Evolutionary conservation across 2,329 filamentous ascomycete genomes (phyloP), one percentile per base, ranked within the genome.

Genomic region (Exophiala oligosperma): DNA sequence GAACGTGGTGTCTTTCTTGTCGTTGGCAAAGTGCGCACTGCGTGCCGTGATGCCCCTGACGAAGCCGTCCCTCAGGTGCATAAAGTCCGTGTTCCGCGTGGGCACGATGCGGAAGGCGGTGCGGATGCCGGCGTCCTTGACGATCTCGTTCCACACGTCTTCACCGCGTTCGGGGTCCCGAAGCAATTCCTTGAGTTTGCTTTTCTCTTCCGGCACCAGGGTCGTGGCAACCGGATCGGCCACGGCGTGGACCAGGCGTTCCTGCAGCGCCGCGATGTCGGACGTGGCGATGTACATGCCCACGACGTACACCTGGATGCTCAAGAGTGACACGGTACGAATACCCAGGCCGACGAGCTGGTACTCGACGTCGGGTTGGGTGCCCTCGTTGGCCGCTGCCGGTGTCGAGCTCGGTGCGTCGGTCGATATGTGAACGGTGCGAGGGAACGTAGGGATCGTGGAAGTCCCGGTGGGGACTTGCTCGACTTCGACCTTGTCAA

Each of bases 261-360:
- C 81, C 74, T 97, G 93, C 41, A 99, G 80, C n/a, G 82, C 80
- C 3, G 87, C 85, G 59, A 99, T 86, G 69, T 96, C 92, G 38
- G 87, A 79, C 0, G 88, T 93, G 26, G 92, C 90, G 26, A 97
- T 82, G 76, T 99, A 99, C 67, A 95, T 85, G 14, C 93, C 94
- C 0, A 96, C 89, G 17, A 97, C 89, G 76, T 99, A 99, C 53
- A 99, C 94, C 72, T 96, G 88, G 46, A 99, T 91, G 49, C 84
- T 79, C 46, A 97, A 77, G 73, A 97, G 96, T 24, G 90, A 95
- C 32, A 99, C 94, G 1, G 89, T 92, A 55, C 94, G 85, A 62
- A 95, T 87, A 17, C 94, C 94, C 4, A 97, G 77, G 0, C 94
- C 94, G 5, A 97, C 83, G 0, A 97, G 81, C 23, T 91, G 92